Evolutionary conservation across 1,284 basidiomycete species (phyloP).

Genomic region (Lentinus polychrous): DNA sequence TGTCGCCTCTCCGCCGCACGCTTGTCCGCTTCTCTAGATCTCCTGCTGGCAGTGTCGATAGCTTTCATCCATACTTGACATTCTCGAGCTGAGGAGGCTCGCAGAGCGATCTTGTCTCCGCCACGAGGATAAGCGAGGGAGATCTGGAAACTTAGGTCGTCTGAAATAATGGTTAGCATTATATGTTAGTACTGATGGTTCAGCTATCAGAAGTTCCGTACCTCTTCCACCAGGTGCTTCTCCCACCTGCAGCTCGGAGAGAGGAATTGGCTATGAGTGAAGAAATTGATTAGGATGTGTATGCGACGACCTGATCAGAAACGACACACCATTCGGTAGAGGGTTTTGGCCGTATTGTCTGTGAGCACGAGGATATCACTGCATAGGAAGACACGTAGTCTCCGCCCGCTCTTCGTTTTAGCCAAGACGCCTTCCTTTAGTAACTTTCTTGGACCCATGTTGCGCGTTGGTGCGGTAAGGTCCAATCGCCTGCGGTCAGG

Average conservation of each 20-base stretch:
- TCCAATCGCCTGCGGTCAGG: slow-evolving; percentile 61
- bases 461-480: slow-evolving; percentile 81
- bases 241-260: slow-evolving; percentile 58
- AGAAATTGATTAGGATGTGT: no score
- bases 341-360: slow-evolving; percentile 54
- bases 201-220: slow-evolving; percentile 18
- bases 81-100: slow-evolving; percentile 55
- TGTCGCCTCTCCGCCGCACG: not conserved
- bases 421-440: slow-evolving; percentile 73
- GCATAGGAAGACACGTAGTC: slow-evolving; percentile 71
- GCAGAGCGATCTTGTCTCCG: slow-evolving; percentile 63
- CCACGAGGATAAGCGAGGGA: slow-evolving; percentile 65
- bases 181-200: not conserved
- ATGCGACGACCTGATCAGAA: not conserved
- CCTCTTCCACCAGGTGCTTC: slow-evolving; percentile 43
- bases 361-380: slow-evolving; percentile 78
- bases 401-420: slow-evolving; percentile 83
- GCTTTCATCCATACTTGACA: slow-evolving; percentile 57
- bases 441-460: slow-evolving; percentile 70
- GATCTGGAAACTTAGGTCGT: slow-evolving; percentile 62
- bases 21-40: slow-evolving; percentile 28
- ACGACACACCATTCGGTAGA: slow-evolving; percentile 74
- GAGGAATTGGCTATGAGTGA: slow-evolving; percentile 49
- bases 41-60: slow-evolving; percentile 35
- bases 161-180: slow-evolving; percentile 25